Evolutionary conservation across 805 yeast species (phyloP), one percentile per base, ranked within the genome.

Genomic region (Metschnikowia noctiluminum): DNA sequence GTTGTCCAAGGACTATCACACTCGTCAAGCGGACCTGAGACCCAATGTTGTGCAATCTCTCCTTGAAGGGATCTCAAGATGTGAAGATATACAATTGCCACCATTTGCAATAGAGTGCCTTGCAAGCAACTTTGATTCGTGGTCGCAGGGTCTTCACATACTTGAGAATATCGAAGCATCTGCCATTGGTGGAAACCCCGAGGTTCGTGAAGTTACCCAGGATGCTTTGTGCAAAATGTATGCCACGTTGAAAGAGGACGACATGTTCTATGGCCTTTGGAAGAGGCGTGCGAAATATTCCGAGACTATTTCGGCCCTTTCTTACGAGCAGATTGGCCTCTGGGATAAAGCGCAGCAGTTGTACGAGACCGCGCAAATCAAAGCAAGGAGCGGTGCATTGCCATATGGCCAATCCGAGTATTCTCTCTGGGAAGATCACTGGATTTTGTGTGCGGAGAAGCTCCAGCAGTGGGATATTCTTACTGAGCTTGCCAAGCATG

Each of bases 241-340:
- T 60, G 84, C 96, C 6, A 81, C 86, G 8, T 69, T 94, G 45
- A 95, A 89, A 58, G 99, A 94, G 60, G 96, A 89, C 46, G 99
- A 94, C 60, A 87, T 92, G 91, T 94, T 91, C 64, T 94, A 94
- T 64, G 99, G 99, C 3, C 76, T 90, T 56, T 94, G 99, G 99
- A 82, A 98, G 70, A 79, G 98, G 64, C 79, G 97, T 50, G 96
- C 98, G 7, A 92, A 92, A 66, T 94, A 92, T 62, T 78, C 86
- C 8, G 97, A 94, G 63, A 94, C 99, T 0, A 89, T 87, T 52
- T 81, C 94, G 38, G 99, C 98, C 0, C 71, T 95, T 28, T 88
- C 97, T 0, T 92, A 84, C 62, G 99, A 94, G 65, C 99, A 94
- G 64, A 79, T 91, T 54, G 98, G 99, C 8, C 70, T 89, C 57